Percentiles rank a stretch among this genome's conserved stretches.
Conservation (phyloP, 129 eudicot species). For the Ambrosia artemisiifolia region DNA sequence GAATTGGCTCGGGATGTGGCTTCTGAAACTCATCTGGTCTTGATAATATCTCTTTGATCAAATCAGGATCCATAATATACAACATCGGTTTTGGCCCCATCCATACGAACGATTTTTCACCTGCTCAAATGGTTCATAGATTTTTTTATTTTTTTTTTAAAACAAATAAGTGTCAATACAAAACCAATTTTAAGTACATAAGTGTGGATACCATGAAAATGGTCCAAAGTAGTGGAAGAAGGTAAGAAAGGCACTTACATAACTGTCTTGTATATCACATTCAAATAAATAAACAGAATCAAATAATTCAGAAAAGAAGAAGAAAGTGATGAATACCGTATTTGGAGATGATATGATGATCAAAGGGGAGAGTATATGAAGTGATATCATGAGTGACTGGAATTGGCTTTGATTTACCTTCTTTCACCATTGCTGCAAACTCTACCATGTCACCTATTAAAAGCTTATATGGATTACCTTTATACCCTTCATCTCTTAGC, state of each 20-base stretch:
- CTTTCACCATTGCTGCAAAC: neutral
- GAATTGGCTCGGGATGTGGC: conserved; percentile 41
- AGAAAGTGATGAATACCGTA: conserved; percentile 26
- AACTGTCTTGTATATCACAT: neutral
- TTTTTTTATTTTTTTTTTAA: too few species aligned
- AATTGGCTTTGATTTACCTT: conserved; percentile 23
- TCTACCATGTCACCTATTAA: conserved; percentile 37
- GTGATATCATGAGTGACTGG: conserved; percentile 33
- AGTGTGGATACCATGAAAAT: too few species aligned
- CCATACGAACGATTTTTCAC: conserved; percentile 51
- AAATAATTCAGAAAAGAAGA: too few species aligned
- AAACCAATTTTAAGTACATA: too few species aligned
- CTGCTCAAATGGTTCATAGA: conserved; percentile 34
- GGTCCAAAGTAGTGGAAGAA: too few species aligned
- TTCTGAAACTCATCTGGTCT: conserved; percentile 52
- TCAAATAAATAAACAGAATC: too few species aligned
- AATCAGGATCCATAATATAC: conserved; percentile 45
- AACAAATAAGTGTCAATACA: too few species aligned
- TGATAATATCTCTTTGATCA: conserved; percentile 57
- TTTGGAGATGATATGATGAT: conserved; percentile 27
- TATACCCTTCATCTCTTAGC: conserved; percentile 32
- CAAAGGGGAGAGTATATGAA: conserved; percentile 30
- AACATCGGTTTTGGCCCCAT: conserved; percentile 53
- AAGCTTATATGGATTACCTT: conserved; percentile 35
- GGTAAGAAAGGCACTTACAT: neutral